Evolutionary conservation across 2,329 filamentous ascomycete genomes (phyloP), one percentile per base, ranked within the genome.

Genomic region (Domatiomyces globalis): DNA sequence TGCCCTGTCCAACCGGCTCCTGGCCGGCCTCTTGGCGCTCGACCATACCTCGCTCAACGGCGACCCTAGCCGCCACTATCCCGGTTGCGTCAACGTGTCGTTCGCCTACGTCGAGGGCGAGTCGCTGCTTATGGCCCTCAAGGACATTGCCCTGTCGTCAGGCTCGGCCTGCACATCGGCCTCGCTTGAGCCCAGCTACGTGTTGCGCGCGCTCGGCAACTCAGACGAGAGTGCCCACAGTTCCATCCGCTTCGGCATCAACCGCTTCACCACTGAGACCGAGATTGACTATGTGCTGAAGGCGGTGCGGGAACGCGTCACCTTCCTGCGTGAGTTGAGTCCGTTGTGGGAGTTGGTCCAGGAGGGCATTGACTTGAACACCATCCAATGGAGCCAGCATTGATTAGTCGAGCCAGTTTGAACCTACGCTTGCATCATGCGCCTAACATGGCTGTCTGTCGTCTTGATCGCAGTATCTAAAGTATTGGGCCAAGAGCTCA

Each of bases 51-150:
- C 77, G 7, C 82, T 95, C 61, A 98, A 98, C 63, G 92, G 92
- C 48, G 87, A 92, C 61, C 76, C 82, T 1, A 70, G 84, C 4
- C 77, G 80, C 49, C 94, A 94, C 68, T 98, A 98, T 66, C 88
- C 92, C 1, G 92, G 92, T 56, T 98, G 92, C 62, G 90, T 98
- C 55, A 98, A 98, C 67, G 85, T 98, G 9, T 98, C 92, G 0
- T 98, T 98, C 65, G 90, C 92, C 33, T 98, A 98, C 63, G 88
- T 98, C 4, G 92, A 98, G 70, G 92, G 92, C 60, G 92, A 98
- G 70, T 96, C 92, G 2, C 82, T 98, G 1, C 77, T 98, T 57
- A 98, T 98, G 92, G 92, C 92, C 0, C 73, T 98, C 45, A 98
- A 98, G 71, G 92, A 98, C 61, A 95, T 98, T 68, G 92, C 92